Evolutionary conservation across 371 early-diverging fungal species (phyloP).

Genomic region (Saksenaea oblongispora): DNA sequence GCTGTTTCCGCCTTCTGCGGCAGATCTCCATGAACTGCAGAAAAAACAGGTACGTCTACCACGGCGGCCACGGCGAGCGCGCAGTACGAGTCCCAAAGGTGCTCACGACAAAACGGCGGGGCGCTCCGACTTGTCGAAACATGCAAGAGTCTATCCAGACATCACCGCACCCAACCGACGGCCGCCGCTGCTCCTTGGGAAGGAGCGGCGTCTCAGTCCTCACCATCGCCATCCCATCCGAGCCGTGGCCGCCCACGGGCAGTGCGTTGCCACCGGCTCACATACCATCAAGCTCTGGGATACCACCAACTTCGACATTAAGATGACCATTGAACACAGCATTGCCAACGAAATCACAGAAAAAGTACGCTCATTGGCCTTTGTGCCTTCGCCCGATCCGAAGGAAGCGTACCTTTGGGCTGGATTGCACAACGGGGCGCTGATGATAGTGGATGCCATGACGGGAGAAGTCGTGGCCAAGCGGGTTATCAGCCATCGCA

Average conservation of each 20-base stretch:
- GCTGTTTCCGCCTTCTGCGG: background rate
- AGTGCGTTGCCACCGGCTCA: constrained; percentile 24
- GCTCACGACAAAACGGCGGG: background rate
- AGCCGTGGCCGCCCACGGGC: constrained; percentile 22
- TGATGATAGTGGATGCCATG: constrained; percentile 58
- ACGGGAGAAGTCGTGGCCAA: constrained; percentile 52
- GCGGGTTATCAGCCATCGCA: constrained; percentile 54
- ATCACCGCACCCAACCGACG: constrained; percentile 24
- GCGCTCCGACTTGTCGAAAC: background rate
- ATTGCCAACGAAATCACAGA: constrained; percentile 25
- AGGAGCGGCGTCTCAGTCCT: constrained; percentile 8
- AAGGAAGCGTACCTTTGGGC: constrained; percentile 66
- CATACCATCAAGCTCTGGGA: constrained; percentile 26
- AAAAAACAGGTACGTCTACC: background rate
- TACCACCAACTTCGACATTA: constrained; percentile 6
- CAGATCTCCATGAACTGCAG: background rate
- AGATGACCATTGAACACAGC: constrained; percentile 14
- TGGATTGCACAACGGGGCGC: constrained; percentile 61
- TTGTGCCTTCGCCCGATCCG: constrained; percentile 42
- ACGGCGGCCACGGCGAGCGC: background rate
- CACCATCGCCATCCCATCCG: constrained; percentile 20
- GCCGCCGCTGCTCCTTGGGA: constrained; percentile 14
- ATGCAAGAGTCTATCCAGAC: constrained; percentile 23
- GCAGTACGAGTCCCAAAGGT: background rate
- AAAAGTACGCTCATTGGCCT: constrained; percentile 29